Evolutionary conservation across 345 rosid species (phyloP), one percentile per base, ranked within the genome.

Genomic region (Eucalyptus curtisii): DNA sequence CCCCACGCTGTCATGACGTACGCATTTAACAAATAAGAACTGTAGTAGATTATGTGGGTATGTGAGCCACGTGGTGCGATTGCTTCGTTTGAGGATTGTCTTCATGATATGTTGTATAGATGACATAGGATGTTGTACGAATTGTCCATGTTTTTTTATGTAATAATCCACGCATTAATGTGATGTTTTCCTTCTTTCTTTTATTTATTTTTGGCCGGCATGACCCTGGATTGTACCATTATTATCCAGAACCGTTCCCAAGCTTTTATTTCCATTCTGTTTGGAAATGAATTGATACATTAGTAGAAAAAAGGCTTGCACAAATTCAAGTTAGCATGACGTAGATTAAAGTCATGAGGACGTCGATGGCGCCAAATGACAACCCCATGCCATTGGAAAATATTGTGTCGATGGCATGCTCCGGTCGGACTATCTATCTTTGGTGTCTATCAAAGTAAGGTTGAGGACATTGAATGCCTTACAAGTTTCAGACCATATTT

Each of bases 1-100:
- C 86, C 92, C 91, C 92, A 94, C 95, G 90, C 92, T 93, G 89
- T 94, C 92, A 93, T 95, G 96, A 94, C 96, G 95, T 52, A 24
- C 87, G 82, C 82, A 76, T 76, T 11, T 76, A 20, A 76, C 27
- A 76, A 76, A 76, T 19, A 37, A 20, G 45, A 76, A 24, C 82
- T 20, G 45, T 76, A 40, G 82, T 3, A 76, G 82, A 76, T 76
- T 40, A 37, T 76, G 82, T 20, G 82, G 45, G 24, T 37, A 37
- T 76, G 82, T 37, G 82, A 76, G 82, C 82, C 82, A 37, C 82
- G 82, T 37, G 82, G 82, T 76, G 22, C 82, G 47, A 76, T 76
- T 37, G 82, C 82, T 76, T 76, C 47, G 82, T 76, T 76, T 37
- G 82, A 71, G 82, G 82, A 71, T 71, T 71, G 45, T 20, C 37